Conservation (phyloP, 345 rosid species). For the Eucalyptus shirleyi region DNA sequence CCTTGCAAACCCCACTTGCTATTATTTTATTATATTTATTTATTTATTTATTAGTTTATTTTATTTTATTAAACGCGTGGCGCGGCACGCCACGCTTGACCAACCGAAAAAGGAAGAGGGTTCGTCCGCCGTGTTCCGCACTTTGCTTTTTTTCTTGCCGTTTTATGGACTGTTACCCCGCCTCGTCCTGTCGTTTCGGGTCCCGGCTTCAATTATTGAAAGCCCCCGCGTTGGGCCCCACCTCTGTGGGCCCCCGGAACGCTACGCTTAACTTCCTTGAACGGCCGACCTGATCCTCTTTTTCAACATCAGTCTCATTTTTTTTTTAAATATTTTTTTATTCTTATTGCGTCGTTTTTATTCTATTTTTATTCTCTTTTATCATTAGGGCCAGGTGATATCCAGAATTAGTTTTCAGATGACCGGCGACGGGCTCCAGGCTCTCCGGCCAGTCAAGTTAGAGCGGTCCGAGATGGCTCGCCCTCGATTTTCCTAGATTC, state of each 20-base stretch:
- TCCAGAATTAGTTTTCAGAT: background rate
- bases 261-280: background rate
- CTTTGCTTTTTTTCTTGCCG: background rate
- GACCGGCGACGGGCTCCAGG: background rate
- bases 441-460: background rate
- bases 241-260: background rate
- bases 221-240: background rate
- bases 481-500: background rate
- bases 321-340: background rate
- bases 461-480: accelerated
- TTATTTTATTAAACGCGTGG: background rate
- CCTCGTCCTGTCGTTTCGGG: background rate
- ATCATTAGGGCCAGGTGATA: background rate
- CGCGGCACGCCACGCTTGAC: background rate
- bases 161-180: background rate
- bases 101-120: background rate
- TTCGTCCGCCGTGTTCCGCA: background rate
- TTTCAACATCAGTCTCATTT: background rate
- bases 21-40: background rate
- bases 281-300: background rate
- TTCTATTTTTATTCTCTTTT: background rate
- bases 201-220: background rate
- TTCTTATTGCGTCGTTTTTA: background rate
- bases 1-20: background rate
- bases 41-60: background rate